Conservation (phyloP, 2,329 filamentous ascomycete genomes). For the Xylariales sp. region DNA sequence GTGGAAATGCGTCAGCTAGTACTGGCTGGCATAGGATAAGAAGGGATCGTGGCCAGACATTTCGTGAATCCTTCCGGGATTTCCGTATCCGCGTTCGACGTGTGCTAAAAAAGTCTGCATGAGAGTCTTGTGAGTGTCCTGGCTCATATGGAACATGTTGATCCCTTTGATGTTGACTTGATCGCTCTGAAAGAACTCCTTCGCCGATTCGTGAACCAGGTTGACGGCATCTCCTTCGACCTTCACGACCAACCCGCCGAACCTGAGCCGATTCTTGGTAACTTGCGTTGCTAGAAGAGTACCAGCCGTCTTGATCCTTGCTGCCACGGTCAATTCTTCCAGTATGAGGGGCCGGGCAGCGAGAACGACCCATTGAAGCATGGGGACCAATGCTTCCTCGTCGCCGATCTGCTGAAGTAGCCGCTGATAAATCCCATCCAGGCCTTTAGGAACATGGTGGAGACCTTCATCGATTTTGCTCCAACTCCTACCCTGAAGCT, state of each 20-base stretch:
- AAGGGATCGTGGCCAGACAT: not conserved
- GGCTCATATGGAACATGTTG: conserved; percentile 8
- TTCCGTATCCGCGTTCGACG: conserved; percentile 7
- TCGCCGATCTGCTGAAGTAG: conserved; percentile 24
- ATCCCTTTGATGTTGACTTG: conserved; percentile 18
- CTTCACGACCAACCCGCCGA: conserved; percentile 16
- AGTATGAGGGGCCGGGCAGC: conserved; percentile 22
- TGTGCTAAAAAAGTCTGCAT: conserved; percentile 18
- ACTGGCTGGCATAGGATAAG: conserved; percentile 12
- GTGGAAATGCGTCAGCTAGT: conserved; percentile 14
- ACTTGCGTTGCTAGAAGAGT: conserved; percentile 8
- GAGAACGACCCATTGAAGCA: conserved; percentile 31
- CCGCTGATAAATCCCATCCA: conserved; percentile 25
- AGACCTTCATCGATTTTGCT: conserved; percentile 9
- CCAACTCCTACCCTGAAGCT: conserved; percentile 20
- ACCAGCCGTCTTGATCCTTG: not conserved
- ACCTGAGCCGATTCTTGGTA: conserved; percentile 1
- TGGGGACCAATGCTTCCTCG: conserved; percentile 17
- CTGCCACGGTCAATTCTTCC: conserved; percentile 10
- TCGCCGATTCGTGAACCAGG: conserved; percentile 21
- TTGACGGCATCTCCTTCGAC: conserved; percentile 22
- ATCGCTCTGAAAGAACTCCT: conserved; percentile 19
- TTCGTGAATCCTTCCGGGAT: not conserved
- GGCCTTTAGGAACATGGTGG: conserved; percentile 13
- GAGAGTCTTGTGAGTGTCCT: conserved; percentile 4